Base-by-base conservation (phyloP, 331 rosid genomes). In the Prunus yedoensis region DNA sequence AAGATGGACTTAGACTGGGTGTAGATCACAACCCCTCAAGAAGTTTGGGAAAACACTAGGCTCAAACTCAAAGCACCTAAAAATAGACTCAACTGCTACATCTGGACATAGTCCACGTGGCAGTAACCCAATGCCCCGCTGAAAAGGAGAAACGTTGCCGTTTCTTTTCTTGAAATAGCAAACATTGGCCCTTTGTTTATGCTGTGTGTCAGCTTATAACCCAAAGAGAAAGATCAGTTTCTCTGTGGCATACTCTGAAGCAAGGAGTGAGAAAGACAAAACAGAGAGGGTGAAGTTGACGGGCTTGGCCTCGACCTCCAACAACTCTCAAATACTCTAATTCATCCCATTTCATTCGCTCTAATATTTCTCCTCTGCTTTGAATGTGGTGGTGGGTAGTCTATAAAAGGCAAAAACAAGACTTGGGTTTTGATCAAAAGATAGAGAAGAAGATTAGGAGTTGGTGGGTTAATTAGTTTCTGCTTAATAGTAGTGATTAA, bases 401-500 rank as follows among this genome's bases (percentile, higher is more conserved):
- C 9, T 38, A 38, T 38, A 38, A 38, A 27, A 59, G 70, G 73
- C 59, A 64, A 70, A 70, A 74, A 60, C 58, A 56, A 52, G 53
- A 59, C 8, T 14, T 56, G 47, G 68, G 47, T 56, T 66, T 13
- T 71, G 27, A 46, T 41, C 18, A 66, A 16, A 43, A 50, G 38
- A 58, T 6, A 38, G 43, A 38, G 28, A 51, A 28, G 27, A 60
- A 14, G 43, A 6, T 38, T 38, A 38, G 43, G 43, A 38, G 43
- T 38, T 6, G 43, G 43, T 38, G 9, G 43, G 43, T 38, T 38
- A 38, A 38, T 6, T 38, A 38, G 9, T 38, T 38, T 38, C 43
- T 38, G 8, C 43, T 38, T 38, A 38, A 38, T 38, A 38, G 9
- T 38, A 38, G 43, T 38, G 43, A 38, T 38, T 38, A 5, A 6